Conservation (phyloP, 176 grass and related monocot species). For the Hordeum marinum region DNA sequence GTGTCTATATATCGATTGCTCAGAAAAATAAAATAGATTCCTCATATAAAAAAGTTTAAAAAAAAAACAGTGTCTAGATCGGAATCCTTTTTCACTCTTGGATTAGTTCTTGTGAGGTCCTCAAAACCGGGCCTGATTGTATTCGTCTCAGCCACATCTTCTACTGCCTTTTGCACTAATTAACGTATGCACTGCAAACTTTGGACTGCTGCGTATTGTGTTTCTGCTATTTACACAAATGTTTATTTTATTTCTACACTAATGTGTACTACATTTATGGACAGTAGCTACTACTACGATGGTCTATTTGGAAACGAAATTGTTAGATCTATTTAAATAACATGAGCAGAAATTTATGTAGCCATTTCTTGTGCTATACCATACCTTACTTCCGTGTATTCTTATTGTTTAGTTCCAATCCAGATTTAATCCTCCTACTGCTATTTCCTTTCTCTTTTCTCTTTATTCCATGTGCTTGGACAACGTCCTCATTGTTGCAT, state of each 20-base stretch:
- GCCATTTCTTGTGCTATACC: background rate
- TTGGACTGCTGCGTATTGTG: background rate
- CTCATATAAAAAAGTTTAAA: no score
- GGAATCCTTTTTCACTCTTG: no score
- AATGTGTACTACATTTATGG: background rate
- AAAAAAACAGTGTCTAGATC: no score
- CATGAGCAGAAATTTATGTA: background rate
- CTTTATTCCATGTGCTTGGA: background rate
- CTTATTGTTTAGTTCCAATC: background rate
- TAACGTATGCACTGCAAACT: background rate
- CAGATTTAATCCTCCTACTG: background rate
- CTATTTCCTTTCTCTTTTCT: background rate
- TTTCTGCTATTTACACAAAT: background rate
- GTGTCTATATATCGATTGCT: background rate
- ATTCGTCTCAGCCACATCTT: background rate
- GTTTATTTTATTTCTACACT: background rate
- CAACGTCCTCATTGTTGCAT: background rate
- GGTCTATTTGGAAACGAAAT: background rate
- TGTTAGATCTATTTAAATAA: background rate
- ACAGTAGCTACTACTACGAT: background rate
- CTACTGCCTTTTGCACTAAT: background rate
- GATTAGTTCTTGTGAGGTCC: no score
- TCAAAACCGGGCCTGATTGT: background rate
- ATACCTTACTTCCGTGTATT: background rate
- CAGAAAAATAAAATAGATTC: no score